Conservation (phyloP, 345 rosid species). For the Hibiscus tridactylites region DNA sequence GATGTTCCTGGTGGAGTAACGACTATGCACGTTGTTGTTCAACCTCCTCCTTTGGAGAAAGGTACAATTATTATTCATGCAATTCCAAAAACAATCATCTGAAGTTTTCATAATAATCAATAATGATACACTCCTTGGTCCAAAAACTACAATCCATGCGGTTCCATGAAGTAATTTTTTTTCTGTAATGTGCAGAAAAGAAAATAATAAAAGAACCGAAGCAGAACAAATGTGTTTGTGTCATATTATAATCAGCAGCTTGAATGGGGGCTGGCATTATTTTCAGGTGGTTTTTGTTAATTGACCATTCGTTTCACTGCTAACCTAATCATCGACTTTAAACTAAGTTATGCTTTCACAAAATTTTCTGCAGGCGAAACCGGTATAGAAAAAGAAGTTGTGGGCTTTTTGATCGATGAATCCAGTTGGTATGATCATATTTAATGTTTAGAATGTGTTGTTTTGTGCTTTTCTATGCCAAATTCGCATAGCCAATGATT, state of each 20-base stretch:
- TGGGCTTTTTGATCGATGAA: conserved; percentile 10
- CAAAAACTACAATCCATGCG: background rate
- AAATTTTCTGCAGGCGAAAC: conserved; percentile 16
- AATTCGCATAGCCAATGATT: conserved; percentile 15
- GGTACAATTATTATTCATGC: conserved; percentile 28
- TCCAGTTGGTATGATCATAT: conserved; percentile 7
- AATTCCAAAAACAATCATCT: background rate
- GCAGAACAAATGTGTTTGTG: conserved; percentile 78
- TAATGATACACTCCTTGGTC: background rate
- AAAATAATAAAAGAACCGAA: conserved; percentile 42
- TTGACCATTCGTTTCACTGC: background rate
- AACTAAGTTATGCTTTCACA: background rate
- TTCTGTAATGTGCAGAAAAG: conserved; percentile 52
- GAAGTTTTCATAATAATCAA: background rate
- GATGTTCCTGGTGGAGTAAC: conserved; percentile 78
- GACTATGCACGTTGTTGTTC: conserved; percentile 94
- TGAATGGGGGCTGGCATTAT: conserved; percentile 14
- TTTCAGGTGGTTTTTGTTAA: conserved; percentile 18
- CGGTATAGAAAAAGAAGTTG: conserved; percentile 19
- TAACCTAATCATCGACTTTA: background rate
- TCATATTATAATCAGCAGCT: conserved; percentile 47
- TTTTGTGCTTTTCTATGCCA: conserved; percentile 15
- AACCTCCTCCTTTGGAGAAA: conserved; percentile 60
- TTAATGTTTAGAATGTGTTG: background rate
- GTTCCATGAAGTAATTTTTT: background rate